Evolutionary conservation across 345 rosid genomes (phyloP).

Genomic region (Citrus sinensis): DVS_A1.0 CM039167.1:2907501-2908000

Average conservation of each 20-base stretch:
- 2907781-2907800: conserved; percentile 1
- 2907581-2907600: too few relatives aligned
- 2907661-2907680: too few relatives aligned
- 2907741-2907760: neutral
- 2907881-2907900: neutral
- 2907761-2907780: neutral
- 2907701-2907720: neutral
- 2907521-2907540: too few relatives aligned
- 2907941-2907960: fast-evolving
- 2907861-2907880: neutral
- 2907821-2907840: neutral
- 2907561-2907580: too few relatives aligned
- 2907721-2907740: too few relatives aligned
- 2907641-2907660: too few relatives aligned
- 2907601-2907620: too few relatives aligned
- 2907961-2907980: neutral
- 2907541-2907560: too few relatives aligned
- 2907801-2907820: neutral
- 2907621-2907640: too few relatives aligned
- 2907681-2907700: too few relatives aligned
- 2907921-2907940: neutral
- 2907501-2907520: too few relatives aligned
- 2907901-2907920: neutral
- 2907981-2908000: too few relatives aligned
- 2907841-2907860: neutral